Conservation (phyloP, 257 asterid species). For the Misopates orontium region DNA sequence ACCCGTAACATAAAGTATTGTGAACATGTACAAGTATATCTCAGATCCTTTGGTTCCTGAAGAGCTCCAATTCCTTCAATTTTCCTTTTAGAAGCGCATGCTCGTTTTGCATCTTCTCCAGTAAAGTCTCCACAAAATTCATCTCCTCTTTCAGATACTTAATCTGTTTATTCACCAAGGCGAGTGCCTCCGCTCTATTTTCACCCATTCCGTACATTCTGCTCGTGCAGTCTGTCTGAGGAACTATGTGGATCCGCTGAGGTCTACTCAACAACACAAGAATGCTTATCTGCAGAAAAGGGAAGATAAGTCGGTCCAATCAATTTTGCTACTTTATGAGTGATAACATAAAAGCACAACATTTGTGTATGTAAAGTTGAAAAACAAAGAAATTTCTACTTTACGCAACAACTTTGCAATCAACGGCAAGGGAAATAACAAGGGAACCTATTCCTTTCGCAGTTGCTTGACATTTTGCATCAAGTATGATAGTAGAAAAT, state of each 20-base stretch:
- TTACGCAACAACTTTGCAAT: neutral
- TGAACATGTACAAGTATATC: constrained; percentile 19
- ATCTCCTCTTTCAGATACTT: constrained; percentile 77
- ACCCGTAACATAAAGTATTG: neutral
- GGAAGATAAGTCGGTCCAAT: constrained; percentile 7
- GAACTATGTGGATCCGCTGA: constrained; percentile 71
- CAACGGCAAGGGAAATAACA: no score
- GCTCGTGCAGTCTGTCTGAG: constrained; percentile 50
- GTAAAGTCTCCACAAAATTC: constrained; percentile 59
- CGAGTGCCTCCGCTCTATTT: constrained; percentile 42
- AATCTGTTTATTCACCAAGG: constrained; percentile 53
- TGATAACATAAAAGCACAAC: no score
- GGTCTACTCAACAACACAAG: constrained; percentile 81
- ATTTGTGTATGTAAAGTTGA: neutral
- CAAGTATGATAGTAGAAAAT: neutral
- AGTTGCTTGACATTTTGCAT: constrained; percentile 1
- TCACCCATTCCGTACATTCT: constrained; percentile 37
- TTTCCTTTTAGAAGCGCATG: constrained; percentile 59
- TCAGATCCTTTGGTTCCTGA: constrained; percentile 43
- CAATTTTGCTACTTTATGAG: neutral
- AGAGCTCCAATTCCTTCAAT: constrained; percentile 63
- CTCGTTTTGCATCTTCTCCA: constrained; percentile 70
- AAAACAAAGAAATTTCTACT: neutral
- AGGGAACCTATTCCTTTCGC: no score
- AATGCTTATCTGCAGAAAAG: constrained; percentile 69